Base-by-base conservation (phyloP, 139 green algal genomes). In the Micractinium sp. region DNA sequence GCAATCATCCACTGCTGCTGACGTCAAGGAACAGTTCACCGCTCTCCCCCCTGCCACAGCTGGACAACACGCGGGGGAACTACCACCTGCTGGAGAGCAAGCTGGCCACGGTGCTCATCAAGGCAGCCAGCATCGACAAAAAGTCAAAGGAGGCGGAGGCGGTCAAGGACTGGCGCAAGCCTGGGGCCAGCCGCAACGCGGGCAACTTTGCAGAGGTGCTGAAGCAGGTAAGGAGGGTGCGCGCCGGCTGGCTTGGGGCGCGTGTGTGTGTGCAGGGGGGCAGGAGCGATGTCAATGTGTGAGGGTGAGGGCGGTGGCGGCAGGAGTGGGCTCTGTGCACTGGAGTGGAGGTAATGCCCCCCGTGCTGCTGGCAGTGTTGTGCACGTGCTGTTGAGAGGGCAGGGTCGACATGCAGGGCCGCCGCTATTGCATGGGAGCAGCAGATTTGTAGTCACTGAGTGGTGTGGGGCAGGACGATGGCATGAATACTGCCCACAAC, bases 21-120 rank as follows among this genome's bases (percentile, higher is more conserved):
- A n/a, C n/a, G n/a, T n/a, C n/a, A n/a, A n/a, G n/a, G n/a, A n/a
- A n/a, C n/a, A 56, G 9, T 56, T 56, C 47, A 66, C 15, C 33
- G 78, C 15, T 29, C n/a, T 47, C 15, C 25, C 29, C 39, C 0
- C 19, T 18, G 3, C 39, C 81, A 35, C 78, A 95, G 89, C 75
- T 94, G 41, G 94, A 96, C 89, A 89, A 89, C 61, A 53, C 90
- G 33, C 76, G 93, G 3, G 81, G 85, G 56, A 92, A 89, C 38
- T 96, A 97, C 66, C 22, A 77, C 1, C 69, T 95, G 75, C 94
- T 94, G 79, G 91, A 97, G 82, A 47, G 84, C 29, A 89, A 81
- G 38, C 89, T 97, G 66, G 89, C 88, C 4, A 81, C 83, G 12
- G 56, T 90, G 35, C 41, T 94, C 33, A 47, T 93, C n/a, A 61